These are phyloP conservation scores for Panus rudis DNA, from an alignment of 768 basidiomycete species.

Conservation along the genomic window DNA sequence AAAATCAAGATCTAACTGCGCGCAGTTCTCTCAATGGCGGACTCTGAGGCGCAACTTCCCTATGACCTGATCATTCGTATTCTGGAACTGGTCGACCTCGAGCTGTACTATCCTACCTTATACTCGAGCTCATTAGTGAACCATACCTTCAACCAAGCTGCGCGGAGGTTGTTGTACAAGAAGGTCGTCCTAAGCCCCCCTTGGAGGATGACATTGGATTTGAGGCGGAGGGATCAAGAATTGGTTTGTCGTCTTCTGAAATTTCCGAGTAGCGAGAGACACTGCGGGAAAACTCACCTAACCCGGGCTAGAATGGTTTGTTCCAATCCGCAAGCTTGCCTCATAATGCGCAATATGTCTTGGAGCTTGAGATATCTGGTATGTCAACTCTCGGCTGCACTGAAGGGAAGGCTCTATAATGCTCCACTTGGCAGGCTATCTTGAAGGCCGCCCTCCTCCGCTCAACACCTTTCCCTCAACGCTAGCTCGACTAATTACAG, in stretches of 20 bases:
- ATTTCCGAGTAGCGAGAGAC: neutral
- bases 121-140: constrained; percentile 38
- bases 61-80: neutral
- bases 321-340: constrained; percentile 26
- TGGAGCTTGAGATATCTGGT: constrained; percentile 41
- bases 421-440: constrained; percentile 13
- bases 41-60: too few species aligned
- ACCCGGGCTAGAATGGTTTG: neutral
- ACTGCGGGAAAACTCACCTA: neutral
- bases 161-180: constrained; percentile 40
- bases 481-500: constrained; percentile 14
- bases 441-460: constrained; percentile 8
- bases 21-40: too few species aligned
- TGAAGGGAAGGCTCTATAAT: neutral
- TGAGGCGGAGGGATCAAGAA: constrained; percentile 29
- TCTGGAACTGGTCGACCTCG: neutral
- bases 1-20: too few species aligned
- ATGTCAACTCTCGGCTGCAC: constrained; percentile 9
- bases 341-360: constrained; percentile 34
- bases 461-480: constrained; percentile 8
- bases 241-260: constrained; percentile 25
- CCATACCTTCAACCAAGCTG: constrained; percentile 36
- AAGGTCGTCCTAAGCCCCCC: constrained; percentile 36
- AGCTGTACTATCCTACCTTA: constrained; percentile 28
- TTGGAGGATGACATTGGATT: constrained; percentile 26